Conservation (phyloP, 2,329 filamentous ascomycete species). For the Colletotrichum eleusines region DNA sequence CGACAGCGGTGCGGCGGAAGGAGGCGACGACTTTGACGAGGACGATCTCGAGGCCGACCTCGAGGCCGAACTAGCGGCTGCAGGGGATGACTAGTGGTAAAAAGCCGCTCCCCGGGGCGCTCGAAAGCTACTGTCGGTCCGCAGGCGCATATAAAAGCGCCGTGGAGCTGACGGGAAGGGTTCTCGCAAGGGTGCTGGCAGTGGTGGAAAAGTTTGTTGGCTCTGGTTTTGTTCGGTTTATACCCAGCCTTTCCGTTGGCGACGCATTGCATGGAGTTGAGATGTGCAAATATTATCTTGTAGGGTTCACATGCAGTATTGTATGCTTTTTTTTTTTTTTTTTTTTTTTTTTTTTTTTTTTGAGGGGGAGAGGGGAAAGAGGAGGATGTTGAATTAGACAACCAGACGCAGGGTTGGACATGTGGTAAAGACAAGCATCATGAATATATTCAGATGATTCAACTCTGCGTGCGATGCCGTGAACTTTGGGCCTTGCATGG, state of each 20-base stretch:
- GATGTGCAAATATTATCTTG: conserved; percentile 33
- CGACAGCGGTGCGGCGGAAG: conserved; percentile 45
- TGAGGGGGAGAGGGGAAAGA: not conserved
- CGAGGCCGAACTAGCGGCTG: conserved; percentile 73
- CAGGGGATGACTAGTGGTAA: conserved; percentile 45
- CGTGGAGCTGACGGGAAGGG: not conserved
- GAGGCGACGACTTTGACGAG: conserved; percentile 60
- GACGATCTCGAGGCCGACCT: conserved; percentile 70
- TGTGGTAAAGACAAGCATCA: not conserved
- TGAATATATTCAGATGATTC: not conserved
- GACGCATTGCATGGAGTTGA: conserved; percentile 44
- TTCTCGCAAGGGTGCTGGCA: conserved; percentile 1
- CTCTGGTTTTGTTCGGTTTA: conserved; percentile 42
- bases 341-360: not conserved
- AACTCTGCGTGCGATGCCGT: not conserved
- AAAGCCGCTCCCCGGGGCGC: not conserved
- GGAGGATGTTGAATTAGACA: conserved; percentile 9
- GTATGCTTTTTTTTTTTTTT: not conserved
- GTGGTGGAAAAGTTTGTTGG: conserved; percentile 34
- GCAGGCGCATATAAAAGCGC: conserved; percentile 17
- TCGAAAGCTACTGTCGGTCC: not conserved
- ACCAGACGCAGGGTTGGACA: conserved; percentile 5
- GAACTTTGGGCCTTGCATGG: no score
- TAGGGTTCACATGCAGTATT: conserved; percentile 32
- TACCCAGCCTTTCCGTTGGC: conserved; percentile 40